phyloP scores from a whole-genome alignment of 495 filamentous ascomycete genomes.

The Podospora comata region DNA sequence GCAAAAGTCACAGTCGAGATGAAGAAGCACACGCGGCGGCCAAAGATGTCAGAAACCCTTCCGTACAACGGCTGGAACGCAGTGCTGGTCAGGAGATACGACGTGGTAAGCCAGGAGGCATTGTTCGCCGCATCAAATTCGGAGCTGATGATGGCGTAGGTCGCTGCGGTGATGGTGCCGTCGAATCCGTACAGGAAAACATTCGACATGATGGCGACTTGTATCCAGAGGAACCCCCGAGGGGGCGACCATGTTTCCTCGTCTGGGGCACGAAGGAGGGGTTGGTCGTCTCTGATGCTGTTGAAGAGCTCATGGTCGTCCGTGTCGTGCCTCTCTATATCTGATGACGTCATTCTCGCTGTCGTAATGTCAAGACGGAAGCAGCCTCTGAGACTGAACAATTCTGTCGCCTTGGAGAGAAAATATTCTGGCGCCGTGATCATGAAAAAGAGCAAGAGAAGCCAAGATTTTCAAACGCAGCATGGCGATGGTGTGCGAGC shows the following conservation, averaged over 20 bases:
- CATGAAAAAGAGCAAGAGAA: no score
- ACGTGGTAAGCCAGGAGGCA: constrained; percentile 69
- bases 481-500: neutral
- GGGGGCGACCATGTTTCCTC: constrained; percentile 38
- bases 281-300: constrained; percentile 22
- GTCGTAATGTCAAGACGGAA: neutral
- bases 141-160: constrained; percentile 61
- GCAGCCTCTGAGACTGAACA: neutral
- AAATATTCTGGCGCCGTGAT: neutral
- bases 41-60: constrained; percentile 52
- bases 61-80: constrained; percentile 55
- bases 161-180: constrained; percentile 63
- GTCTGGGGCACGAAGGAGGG: constrained; percentile 37
- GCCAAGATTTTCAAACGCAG: neutral
- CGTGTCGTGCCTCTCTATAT: neutral
- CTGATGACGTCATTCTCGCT: constrained; percentile 12
- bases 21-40: constrained; percentile 50
- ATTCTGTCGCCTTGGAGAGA: neutral
- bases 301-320: neutral
- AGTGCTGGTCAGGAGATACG: constrained; percentile 69
- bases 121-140: constrained; percentile 52
- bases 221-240: constrained; percentile 43
- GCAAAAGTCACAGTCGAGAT: constrained; percentile 46
- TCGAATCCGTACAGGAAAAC: constrained; percentile 66
- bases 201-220: constrained; percentile 60